Percentiles rank a stretch among this genome's conserved stretches.
Conservation (phyloP, 2,329 filamentous ascomycete species). For the Alternaria gaisen region DNA sequence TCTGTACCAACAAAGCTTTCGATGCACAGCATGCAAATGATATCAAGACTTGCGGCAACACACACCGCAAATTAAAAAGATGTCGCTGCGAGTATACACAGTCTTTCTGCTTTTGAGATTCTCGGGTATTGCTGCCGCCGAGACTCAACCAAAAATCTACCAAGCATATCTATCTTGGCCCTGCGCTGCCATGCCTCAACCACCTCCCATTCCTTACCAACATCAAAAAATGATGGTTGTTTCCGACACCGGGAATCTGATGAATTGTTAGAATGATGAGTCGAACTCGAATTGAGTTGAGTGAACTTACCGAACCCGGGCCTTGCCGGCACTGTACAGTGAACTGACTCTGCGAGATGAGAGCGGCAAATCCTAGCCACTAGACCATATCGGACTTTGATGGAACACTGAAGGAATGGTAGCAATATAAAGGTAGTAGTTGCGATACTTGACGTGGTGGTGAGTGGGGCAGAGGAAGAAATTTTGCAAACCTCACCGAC, state of each 20-base stretch:
- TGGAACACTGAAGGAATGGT: not conserved
- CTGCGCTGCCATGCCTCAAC: not conserved
- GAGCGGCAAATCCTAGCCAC: conserved; percentile 29
- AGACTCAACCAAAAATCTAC: not conserved
- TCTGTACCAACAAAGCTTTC: not conserved
- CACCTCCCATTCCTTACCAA: not conserved
- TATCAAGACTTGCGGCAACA: no score
- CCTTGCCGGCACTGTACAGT: conserved; percentile 23
- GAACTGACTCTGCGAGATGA: conserved; percentile 19
- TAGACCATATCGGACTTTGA: conserved; percentile 27
- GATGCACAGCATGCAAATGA: not conserved
- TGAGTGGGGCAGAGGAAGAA: not conserved
- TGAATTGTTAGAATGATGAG: not conserved
- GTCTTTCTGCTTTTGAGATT: not conserved
- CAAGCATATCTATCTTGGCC: not conserved
- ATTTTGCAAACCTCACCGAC: not conserved
- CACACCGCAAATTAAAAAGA: not conserved
- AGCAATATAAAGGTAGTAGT: not conserved
- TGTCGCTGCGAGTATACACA: not conserved
- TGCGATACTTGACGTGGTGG: not conserved
- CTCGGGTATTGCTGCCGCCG: not conserved
- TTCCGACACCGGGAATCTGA: conserved; percentile 29
- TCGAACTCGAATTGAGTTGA: not conserved
- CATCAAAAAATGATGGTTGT: conserved; percentile 13
- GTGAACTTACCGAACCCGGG: conserved; percentile 21